Conservation (phyloP, 495 filamentous ascomycete genomes). For the Achaetomiella virescens region DNA sequence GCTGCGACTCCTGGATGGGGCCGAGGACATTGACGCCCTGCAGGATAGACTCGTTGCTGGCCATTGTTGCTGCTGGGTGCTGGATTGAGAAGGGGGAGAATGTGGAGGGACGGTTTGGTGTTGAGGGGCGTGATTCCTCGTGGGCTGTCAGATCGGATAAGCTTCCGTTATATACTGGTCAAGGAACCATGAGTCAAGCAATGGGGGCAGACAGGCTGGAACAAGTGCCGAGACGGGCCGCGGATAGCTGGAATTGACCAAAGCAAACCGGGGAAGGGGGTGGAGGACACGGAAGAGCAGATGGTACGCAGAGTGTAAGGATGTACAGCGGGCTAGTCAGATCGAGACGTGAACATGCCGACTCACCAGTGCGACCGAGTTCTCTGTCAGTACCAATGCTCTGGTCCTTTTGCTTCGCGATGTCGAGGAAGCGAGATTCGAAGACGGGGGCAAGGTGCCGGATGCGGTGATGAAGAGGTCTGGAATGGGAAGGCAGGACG, state of each 20-base stretch:
- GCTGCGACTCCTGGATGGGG: conserved; percentile 64
- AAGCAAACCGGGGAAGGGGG: not conserved
- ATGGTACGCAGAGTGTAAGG: not conserved
- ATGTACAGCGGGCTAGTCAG: not conserved
- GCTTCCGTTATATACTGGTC: not conserved
- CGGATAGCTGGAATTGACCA: conserved; percentile 10
- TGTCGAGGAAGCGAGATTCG: not conserved
- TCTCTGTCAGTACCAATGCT: not conserved
- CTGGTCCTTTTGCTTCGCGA: not conserved
- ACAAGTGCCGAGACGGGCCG: conserved; percentile 5
- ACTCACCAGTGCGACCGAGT: not conserved
- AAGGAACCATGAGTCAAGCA: conserved; percentile 3
- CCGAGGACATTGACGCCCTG: conserved; percentile 86
- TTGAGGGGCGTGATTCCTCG: not conserved
- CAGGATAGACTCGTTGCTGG: conserved; percentile 65
- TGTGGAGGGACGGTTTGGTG: not conserved
- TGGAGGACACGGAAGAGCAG: not conserved
- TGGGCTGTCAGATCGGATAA: not conserved
- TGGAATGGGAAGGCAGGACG: too few relatives aligned
- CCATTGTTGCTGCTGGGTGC: conserved; percentile 48
- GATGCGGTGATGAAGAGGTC: conserved; percentile 4
- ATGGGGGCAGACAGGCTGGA: not conserved
- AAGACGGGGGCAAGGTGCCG: not conserved
- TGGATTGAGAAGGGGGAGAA: not conserved
- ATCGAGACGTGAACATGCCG: not conserved